A percentile compares a stretch with the other conserved stretches of the same genome.
Evolutionary conservation across 2,329 filamentous ascomycete species (phyloP).

Genomic region (Cephalotrichum gorgonifer): DNA sequence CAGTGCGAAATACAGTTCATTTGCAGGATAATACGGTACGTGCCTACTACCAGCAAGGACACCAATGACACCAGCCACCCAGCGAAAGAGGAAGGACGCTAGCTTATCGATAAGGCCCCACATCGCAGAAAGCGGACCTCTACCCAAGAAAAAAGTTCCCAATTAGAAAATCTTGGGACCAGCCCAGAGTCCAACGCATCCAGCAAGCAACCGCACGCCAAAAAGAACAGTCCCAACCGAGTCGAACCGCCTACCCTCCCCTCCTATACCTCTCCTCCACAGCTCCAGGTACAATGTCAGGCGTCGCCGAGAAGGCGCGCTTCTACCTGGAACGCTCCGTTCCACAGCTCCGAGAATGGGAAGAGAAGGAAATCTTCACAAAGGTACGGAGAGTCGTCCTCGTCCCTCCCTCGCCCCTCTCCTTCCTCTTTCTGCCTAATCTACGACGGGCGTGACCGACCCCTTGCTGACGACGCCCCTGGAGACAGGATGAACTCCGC

Average conservation of each 20-base stretch:
- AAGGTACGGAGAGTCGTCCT: conserved; percentile 38
- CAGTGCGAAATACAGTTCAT: too few relatives aligned
- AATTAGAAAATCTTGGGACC: not conserved
- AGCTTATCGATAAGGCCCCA: conserved; percentile 4
- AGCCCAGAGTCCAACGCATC: conserved; percentile 1
- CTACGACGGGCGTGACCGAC: too few relatives aligned
- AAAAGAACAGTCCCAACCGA: not conserved
- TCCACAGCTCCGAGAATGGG: conserved; percentile 84
- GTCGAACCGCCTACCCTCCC: too few relatives aligned
- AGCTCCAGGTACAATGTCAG: too few relatives aligned
- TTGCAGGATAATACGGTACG: too few relatives aligned
- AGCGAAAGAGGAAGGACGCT: too few relatives aligned
- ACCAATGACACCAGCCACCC: too few relatives aligned
- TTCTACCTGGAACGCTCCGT: conserved; percentile 91
- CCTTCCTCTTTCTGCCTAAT: too few relatives aligned
- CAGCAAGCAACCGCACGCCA: not conserved
- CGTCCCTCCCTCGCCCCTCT: not conserved
- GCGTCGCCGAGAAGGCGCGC: conserved; percentile 83
- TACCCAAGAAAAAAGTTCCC: conserved; percentile 5
- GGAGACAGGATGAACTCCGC: conserved; percentile 70
- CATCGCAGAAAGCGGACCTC: conserved; percentile 8
- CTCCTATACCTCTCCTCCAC: too few relatives aligned
- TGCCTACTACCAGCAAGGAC: too few relatives aligned
- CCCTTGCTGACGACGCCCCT: not conserved
- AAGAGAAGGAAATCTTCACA: conserved; percentile 83